Base-by-base conservation (phyloP, 2,329 filamentous ascomycete species). In the Xylariaceae sp. region DNA sequence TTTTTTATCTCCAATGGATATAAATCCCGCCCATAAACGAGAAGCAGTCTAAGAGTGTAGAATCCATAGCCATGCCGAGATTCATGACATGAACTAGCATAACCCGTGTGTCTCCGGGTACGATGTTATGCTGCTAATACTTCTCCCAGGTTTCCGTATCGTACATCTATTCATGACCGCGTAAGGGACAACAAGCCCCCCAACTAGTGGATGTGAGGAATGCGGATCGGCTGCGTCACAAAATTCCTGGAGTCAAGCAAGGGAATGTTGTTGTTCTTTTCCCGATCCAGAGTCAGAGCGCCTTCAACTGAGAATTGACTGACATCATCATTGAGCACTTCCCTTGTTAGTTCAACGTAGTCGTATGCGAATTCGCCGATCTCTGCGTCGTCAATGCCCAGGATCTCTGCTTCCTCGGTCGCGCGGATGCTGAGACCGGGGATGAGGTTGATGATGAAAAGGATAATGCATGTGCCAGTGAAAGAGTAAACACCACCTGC, bases 361-460 rank as follows among this genome's bases (percentile, higher is more conserved):
- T 96, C 92, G 73, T 96, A 96, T n/a, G 90, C 92, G 72, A 94
- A 96, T 77, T 96, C 92, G 72, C 92, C 92, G 70, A 96, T 90
- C 75, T 96, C 91, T 23, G 89, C 87, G 68, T 96, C 92, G 69
- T 96, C 91, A 61, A 95, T 92, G 65, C 91, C 91, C 48, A 91
- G 78, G 55, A 92, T 86, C 74, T 96, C 91, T 44, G 90, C 88
- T 64, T 94, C 88, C 66, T 90, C 87, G 11, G 78, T 81, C 0
- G 86, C 87, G 53, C 91, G 88, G 50, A 96, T 84, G 59, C 83
- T 84, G 45, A 95, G 78, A 10, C 88, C 87, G 0, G 91, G 89
- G 30, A 94, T 80, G 65, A 91, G 80, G 73, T 92, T 92, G 76
- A 93, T 86, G 65, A 92, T 67, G 73, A 91, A 89, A 8, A 94